A percentile compares a stretch with the other conserved stretches of the same genome.
Evolutionary conservation across 164 flowering plant species (phyloP).

Genomic region (Vitis vinifera): ASM3070453v1 NC_081822.1:509501-510000

Average conservation of each 20-base stretch:
- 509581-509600: constrained; percentile 4
- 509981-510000: not conserved
- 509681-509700: constrained; percentile 76
- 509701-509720: constrained; percentile 24
- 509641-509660: constrained; percentile 69
- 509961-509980: no score
- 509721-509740: not conserved
- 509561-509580: not conserved
- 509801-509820: not conserved
- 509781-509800: not conserved
- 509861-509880: no score
- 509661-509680: constrained; percentile 55
- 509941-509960: no score
- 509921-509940: no score
- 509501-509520: no score
- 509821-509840: no score
- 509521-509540: no score
- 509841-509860: no score
- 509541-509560: no score
- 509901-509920: no score
- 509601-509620: constrained; percentile 71
- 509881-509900: no score
- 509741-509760: not conserved
- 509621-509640: constrained; percentile 73
- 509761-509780: not conserved